Base-by-base conservation (phyloP, 2,329 filamentous ascomycete species). In the Fusarium robinianum region DNA sequence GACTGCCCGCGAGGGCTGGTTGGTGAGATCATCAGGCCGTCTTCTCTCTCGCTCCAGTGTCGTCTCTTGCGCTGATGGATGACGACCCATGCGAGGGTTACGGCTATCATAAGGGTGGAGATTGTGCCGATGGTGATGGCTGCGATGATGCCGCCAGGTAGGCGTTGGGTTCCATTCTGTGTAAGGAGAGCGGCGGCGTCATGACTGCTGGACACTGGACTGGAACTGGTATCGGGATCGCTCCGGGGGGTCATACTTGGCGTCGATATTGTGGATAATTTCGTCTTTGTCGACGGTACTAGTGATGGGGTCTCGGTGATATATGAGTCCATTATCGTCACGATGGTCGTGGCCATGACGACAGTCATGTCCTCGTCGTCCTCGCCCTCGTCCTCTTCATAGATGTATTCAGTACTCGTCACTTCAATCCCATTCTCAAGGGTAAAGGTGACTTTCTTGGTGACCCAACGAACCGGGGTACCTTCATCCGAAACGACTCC, bases 81-180 rank as follows among this genome's bases (percentile, higher is more conserved):
- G 12, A 37, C 45, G 18, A 58, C 34, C 48, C 56, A 61, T 5
- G 23, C 31, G 19, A 30, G 23, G 9, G 38, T 16, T 27, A 38
- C 18, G 14, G 43, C 12, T 11, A 42, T 17, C 4, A 29, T 16
- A 3, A 42, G n/a, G 5, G 39, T 21, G 14, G 55, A 33, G 1
- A 59, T 5, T 8, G 41, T 31, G 6, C 57, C 45, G 6, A 60
- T 24, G 5, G 49, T 42, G 23, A 62, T 39, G 3, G 49, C 60
- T 10, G 49, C 57, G 21, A 60, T 53, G 8, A 34, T 34, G 12
- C 55, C 55, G 6, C 45, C 32, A 6, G 48, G 47, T 8, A 53
- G 38, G 3, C 35, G 35, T 2, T 34, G 24, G 6, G 42, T 42
- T 6, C 34, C 18, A 10, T 27, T 8, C 12, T 42, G 27, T 21